Evolutionary conservation across 768 basidiomycete species (phyloP), one percentile per base, ranked within the genome.

Genomic region (Mycena polygramma): DNA sequence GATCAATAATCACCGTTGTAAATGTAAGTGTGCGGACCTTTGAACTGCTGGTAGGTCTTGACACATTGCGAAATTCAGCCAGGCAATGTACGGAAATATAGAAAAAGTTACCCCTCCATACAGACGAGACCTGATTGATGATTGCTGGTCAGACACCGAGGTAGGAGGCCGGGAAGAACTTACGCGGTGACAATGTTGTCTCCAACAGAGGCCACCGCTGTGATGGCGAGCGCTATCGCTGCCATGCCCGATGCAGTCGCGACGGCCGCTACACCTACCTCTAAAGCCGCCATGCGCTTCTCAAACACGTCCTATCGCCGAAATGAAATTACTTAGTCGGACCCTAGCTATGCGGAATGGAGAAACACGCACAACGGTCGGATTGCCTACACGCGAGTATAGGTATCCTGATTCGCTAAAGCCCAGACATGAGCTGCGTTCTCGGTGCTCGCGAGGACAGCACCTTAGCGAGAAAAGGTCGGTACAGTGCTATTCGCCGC

Each of bases 171-270:
- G 22, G 57, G 9, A 66, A 68, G 49, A 45, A 81, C 88, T 78
- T 66, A 91, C 89, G 90, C 86, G 4, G 91, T 87, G 4, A 95
- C 88, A 63, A 94, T 92, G 77, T 94, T 95, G 75, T 94, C 94
- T 1, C 94, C 93, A 9, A 84, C 75, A 0, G 83, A 78, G 2
- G 91, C 89, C 41, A 93, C 78, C 20, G 89, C 83, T 0, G 86
- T 78, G 66, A 94, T 86, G 2, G 92, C 84, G 78, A 93, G 81
- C 78, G 93, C 91, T 74, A 93, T 92, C 0, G 93, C 94, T 9
- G 91, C 82, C 76, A 92, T 91, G 0, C 94, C 94, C 63, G 91
- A 92, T 7, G 92, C 80, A 0, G 90, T 85, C 1, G 93, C 93
- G 7, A 95, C 85, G 4, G 93, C 93, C 0, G 91, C 92, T 3